Base-by-base conservation (phyloP, 805 yeast species). In the Candida ortonii region DNA sequence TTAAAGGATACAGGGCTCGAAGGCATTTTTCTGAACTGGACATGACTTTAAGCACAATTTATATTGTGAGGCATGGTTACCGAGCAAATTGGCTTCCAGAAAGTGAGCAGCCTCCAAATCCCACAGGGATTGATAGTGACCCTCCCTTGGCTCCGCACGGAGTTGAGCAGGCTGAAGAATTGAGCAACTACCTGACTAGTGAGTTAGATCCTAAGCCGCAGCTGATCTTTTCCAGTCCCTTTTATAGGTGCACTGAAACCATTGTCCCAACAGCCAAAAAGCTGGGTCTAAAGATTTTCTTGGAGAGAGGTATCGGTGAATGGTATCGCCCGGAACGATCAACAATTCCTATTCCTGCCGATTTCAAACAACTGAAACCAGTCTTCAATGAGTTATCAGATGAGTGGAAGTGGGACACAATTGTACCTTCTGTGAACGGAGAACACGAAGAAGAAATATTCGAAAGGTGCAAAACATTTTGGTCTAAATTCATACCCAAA, bases 111-210 rank as follows among this genome's bases (percentile, higher is more conserved):
- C 94, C 94, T 1, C 87, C 97, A 0, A 75, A 79, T 24, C 95
- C 95, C 2, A 89, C 97, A 0, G 96, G 96, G 0, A 79, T 89
- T 13, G 89, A 82, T 40, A 80, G 89, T 38, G 98, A 93, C 50
- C 93, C 95, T 3, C 80, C 86, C 2, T 66, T 93, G 44, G 93
- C 97, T 0, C 77, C 77, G 2, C 95, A 86, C 53, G 98, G 97
- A 4, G 80, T 76, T 3, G 81, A 78, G 8, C 97, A 93, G 61
- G 94, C 97, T 0, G 67, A 73, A 24, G 93, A 93, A 52, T 62
- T 93, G 43, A 88, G 84, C 0, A 70, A 63, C 16, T 81, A 70
- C 52, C 51, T 89, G 12, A 47, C 72, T 12, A 66, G 75, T 0
- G 40, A 53, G 6, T 32, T 51, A 9, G 39, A 42, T 7, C 80